A percentile compares a stretch with the other conserved stretches of the same genome.
Evolutionary conservation across 2,329 filamentous ascomycete species (phyloP).

Genomic region (Cucurbitaria berberidis): DNA sequence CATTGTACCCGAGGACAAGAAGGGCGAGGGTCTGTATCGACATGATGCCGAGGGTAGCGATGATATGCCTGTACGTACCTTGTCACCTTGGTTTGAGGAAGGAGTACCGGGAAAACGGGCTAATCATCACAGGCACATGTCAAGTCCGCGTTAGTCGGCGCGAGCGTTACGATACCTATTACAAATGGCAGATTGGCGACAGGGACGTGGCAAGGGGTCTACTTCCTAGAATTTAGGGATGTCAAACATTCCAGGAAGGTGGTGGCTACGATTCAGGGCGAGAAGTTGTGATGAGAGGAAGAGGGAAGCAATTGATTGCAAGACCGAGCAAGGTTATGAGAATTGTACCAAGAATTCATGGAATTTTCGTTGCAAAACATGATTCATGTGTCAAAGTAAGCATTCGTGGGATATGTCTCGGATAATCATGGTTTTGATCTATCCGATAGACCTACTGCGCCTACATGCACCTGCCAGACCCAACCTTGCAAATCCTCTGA

Average conservation of each 20-base stretch:
- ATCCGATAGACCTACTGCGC: too few relatives aligned
- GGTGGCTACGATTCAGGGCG: constrained; percentile 92
- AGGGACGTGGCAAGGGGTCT: constrained; percentile 86
- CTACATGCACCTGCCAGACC: neutral
- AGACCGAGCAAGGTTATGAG: neutral
- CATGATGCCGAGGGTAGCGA: constrained; percentile 87
- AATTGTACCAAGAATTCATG: neutral
- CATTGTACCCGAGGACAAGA: constrained; percentile 79
- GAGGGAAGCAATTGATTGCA: neutral
- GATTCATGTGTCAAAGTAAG: neutral
- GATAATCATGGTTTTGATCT: neutral
- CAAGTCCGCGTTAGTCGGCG: constrained; percentile 87
- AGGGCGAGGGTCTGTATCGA: constrained; percentile 68
- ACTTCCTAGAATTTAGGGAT: constrained; percentile 88
- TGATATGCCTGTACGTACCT: constrained; percentile 82
- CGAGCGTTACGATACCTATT: constrained; percentile 90
- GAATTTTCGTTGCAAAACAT: neutral
- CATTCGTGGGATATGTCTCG: neutral
- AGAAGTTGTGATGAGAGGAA: constrained; percentile 59
- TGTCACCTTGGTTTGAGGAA: neutral
- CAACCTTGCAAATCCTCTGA: neutral
- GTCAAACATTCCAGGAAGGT: constrained; percentile 79
- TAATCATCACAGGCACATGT: constrained; percentile 73
- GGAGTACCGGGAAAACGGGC: neutral
- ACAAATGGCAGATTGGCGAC: constrained; percentile 77